Percentiles rank a stretch among this genome's conserved stretches.
phyloP scores from a whole-genome alignment of 139 green algal genomes.

The Ettlia oleoabundans region DNA sequence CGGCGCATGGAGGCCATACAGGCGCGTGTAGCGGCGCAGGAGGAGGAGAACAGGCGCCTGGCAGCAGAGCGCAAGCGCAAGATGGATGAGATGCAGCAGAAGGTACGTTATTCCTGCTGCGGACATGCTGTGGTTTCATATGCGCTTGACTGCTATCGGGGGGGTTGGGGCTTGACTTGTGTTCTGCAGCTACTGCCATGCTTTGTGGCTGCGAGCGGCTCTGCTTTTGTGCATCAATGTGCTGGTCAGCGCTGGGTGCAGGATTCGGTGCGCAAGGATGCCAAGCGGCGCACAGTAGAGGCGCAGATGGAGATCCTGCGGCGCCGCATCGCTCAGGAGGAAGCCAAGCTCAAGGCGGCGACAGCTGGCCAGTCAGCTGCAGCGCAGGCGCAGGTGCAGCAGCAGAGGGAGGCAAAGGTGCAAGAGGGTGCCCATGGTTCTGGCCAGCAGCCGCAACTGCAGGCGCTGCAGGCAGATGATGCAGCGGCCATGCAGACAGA shows the following conservation, averaged over 20 bases:
- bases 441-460: too few species aligned
- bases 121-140: too few species aligned
- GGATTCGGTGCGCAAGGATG: slow-evolving; percentile 2
- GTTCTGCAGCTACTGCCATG: too few species aligned
- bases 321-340: slow-evolving; percentile 10
- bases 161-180: too few species aligned
- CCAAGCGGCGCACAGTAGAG: slow-evolving; percentile 19
- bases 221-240: background rate
- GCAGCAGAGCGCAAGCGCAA: slow-evolving; percentile 43
- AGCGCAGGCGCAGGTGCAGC: slow-evolving; percentile 12
- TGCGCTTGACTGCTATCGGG: too few species aligned
- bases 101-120: background rate
- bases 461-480: too few species aligned
- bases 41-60: slow-evolving; percentile 58
- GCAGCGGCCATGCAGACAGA: too few species aligned
- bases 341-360: slow-evolving; percentile 22
- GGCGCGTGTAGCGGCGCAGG: slow-evolving; percentile 32
- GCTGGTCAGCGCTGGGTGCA: background rate
- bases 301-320: slow-evolving; percentile 27
- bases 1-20: slow-evolving; percentile 38
- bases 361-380: background rate
- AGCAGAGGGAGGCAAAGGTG: background rate
- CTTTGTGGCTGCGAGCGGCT: background rate
- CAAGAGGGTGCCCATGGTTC: too few species aligned
- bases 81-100: slow-evolving; percentile 17